phyloP scores from a whole-genome alignment of 805 yeast species.

The Starmerella floricola region DNA sequence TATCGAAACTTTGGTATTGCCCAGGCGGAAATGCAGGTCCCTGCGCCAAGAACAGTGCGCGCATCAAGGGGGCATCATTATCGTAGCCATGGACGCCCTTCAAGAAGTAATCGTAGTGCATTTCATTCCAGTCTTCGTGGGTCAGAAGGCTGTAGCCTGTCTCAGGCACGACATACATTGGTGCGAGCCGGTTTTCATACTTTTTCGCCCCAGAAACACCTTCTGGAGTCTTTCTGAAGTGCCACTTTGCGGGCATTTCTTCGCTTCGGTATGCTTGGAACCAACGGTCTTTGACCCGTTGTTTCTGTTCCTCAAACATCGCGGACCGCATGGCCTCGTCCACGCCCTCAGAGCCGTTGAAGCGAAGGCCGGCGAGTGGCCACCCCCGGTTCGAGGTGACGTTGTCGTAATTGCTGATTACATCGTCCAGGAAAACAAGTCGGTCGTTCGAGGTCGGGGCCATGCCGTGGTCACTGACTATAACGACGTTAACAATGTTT shows the following conservation, averaged over 20 bases:
- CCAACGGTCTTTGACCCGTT: conserved; percentile 6
- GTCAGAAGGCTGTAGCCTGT: conserved; percentile 70
- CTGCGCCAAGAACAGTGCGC: conserved; percentile 63
- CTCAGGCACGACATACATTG: conserved; percentile 73
- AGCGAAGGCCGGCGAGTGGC: conserved; percentile 75
- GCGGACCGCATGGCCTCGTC: conserved; percentile 21
- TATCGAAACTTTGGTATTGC: conserved; percentile 49
- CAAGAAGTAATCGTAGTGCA: conserved; percentile 42
- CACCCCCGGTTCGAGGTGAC: conserved; percentile 65
- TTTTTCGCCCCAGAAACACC: neutral
- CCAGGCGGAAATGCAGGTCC: conserved; percentile 62
- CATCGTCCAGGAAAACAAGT: conserved; percentile 58
- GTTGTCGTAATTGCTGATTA: conserved; percentile 38
- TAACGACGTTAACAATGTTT: conserved; percentile 55
- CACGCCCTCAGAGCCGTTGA: conserved; percentile 32
- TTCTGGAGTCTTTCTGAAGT: conserved; percentile 29
- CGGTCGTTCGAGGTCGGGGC: conserved; percentile 68
- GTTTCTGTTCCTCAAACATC: neutral
- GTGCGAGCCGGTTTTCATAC: conserved; percentile 59
- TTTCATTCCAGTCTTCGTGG: conserved; percentile 40
- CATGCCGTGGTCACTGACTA: conserved; percentile 92
- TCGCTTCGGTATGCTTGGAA: conserved; percentile 39
- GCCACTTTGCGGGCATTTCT: conserved; percentile 42
- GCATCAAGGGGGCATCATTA: conserved; percentile 64
- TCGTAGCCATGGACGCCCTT: conserved; percentile 80